phyloP scores from a whole-genome alignment of 768 basidiomycete species.

The Hypsizygus marmoreus region DNA sequence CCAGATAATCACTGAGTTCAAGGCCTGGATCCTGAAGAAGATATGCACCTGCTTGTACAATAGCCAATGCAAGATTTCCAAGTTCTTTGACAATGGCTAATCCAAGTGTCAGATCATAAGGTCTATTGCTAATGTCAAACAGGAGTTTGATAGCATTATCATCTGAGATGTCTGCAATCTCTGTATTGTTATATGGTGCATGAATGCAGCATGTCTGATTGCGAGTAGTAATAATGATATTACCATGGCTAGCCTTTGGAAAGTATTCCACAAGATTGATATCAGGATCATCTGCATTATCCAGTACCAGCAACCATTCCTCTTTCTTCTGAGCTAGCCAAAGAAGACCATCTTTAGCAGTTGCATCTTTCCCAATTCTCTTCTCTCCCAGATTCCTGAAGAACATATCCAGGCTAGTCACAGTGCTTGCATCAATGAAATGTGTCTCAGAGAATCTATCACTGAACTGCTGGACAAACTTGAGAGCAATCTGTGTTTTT shows the following conservation, averaged over 20 bases:
- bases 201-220: neutral
- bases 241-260: slow-evolving; percentile 3
- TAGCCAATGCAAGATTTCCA: neutral
- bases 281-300: slow-evolving; percentile 4
- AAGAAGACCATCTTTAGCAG: neutral
- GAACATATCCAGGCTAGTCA: neutral
- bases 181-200: neutral
- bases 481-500: slow-evolving; percentile 1
- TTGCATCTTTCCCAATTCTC: neutral
- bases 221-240: slow-evolving; percentile 10
- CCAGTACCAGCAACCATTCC: slow-evolving; percentile 6
- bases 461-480: too few species aligned
- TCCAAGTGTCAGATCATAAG: neutral
- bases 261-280: neutral
- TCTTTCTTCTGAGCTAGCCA: neutral
- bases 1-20: neutral
- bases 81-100: slow-evolving; percentile 3
- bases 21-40: neutral
- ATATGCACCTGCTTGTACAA: slow-evolving; percentile 6
- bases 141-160: neutral
- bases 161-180: neutral
- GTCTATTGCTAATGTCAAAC: neutral
- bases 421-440: neutral
- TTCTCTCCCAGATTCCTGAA: neutral
- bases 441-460: neutral